Conservation (phyloP, 148 eudicot genomes). For the Spergularia marina region DNA sequence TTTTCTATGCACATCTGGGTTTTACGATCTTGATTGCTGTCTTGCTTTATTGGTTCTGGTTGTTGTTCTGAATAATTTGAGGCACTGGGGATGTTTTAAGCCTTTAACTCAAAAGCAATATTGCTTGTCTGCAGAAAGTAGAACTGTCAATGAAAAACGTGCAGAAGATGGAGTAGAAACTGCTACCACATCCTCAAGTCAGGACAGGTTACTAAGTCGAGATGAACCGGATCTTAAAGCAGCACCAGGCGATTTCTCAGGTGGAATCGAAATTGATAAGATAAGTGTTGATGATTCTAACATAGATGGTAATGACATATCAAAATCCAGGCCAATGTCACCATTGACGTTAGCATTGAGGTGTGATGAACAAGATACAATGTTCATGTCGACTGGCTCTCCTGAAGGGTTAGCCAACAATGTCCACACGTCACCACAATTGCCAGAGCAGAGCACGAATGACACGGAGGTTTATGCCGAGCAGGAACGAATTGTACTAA, state of each 20-base stretch:
- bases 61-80: background rate
- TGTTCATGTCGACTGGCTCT: constrained; percentile 53
- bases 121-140: constrained; percentile 48
- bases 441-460: constrained; percentile 47
- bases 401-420: constrained; percentile 41
- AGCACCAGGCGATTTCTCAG: constrained; percentile 32
- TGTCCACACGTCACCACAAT: constrained; percentile 38
- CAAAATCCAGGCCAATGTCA: constrained; percentile 72
- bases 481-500: constrained; percentile 78
- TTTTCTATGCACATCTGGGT: background rate
- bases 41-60: constrained; percentile 3
- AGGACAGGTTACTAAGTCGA: constrained; percentile 39
- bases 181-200: constrained; percentile 41
- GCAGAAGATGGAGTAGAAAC: constrained; percentile 42
- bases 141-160: constrained; percentile 43
- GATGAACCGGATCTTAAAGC: constrained; percentile 41
- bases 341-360: constrained; percentile 73
- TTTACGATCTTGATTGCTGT: background rate
- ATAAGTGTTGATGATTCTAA: constrained; percentile 42
- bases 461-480: constrained; percentile 72
- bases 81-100: background rate
- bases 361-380: constrained; percentile 81
- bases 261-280: constrained; percentile 46
- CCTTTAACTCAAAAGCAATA: background rate
- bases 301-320: constrained; percentile 54